phyloP scores from a whole-genome alignment of 139 green algal species.

The Chlorella ohadii region DNA sequence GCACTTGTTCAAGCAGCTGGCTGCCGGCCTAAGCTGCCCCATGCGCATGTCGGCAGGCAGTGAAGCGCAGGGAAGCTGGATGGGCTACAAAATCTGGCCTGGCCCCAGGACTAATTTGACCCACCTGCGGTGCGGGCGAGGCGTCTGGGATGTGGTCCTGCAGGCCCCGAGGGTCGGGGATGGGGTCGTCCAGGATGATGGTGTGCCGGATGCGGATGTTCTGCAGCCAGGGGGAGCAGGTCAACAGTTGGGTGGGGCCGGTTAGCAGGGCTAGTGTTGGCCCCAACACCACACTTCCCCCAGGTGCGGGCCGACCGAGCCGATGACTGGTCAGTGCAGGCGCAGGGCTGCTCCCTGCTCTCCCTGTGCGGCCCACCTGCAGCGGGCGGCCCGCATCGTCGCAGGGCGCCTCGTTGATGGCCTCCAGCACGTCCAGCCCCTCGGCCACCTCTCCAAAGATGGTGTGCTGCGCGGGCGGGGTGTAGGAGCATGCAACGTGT shows the following conservation, averaged over 20 bases:
- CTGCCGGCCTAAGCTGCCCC: not conserved
- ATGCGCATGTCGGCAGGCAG: not conserved
- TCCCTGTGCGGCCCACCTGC: not conserved
- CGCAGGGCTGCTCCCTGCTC: no score
- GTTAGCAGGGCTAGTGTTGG: no score
- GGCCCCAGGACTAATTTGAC: not conserved
- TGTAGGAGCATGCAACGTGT: not conserved
- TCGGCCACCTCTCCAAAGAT: slow-evolving; percentile 92
- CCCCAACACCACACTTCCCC: no score
- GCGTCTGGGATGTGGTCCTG: slow-evolving; percentile 82
- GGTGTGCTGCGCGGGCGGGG: slow-evolving; percentile 69
- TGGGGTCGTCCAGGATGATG: slow-evolving; percentile 97
- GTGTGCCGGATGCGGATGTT: slow-evolving; percentile 98
- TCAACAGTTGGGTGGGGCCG: no score
- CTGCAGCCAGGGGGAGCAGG: no score
- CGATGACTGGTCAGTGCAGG: no score
- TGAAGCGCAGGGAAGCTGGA: not conserved
- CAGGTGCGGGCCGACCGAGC: no score
- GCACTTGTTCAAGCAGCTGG: not conserved
- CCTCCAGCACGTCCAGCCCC: slow-evolving; percentile 89
- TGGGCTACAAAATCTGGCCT: not conserved
- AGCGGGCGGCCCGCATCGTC: slow-evolving; percentile 84
- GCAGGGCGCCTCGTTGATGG: slow-evolving; percentile 91
- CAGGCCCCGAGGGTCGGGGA: slow-evolving; percentile 86
- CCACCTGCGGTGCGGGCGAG: slow-evolving; percentile 75